A percentile compares a stretch with the other conserved stretches of the same genome.
phyloP scores from a whole-genome alignment of 139 green algal species.

The Micromonas pusilla region DNA sequence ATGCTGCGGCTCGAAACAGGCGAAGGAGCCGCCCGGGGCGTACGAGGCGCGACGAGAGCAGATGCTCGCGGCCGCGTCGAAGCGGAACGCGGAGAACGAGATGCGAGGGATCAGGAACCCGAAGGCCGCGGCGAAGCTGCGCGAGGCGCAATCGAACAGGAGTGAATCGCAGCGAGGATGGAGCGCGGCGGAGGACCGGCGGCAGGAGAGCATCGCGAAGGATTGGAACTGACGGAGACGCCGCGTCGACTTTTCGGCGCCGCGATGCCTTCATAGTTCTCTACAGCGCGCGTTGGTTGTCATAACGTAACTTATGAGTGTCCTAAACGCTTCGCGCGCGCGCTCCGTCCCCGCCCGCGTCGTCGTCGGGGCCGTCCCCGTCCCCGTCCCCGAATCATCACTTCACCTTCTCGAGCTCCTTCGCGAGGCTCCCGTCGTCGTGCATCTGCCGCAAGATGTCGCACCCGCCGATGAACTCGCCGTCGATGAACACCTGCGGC shows the following conservation, averaged over 20 bases:
- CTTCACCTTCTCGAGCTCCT: slow-evolving; percentile 46
- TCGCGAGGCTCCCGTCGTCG: slow-evolving; percentile 74
- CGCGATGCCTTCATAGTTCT: no score
- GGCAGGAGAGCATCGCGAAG: background rate
- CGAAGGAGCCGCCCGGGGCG: background rate
- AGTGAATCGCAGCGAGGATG: background rate
- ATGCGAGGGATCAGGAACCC: slow-evolving; percentile 1
- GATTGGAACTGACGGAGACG: no score
- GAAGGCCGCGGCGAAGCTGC: background rate
- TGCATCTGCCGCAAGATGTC: slow-evolving; percentile 94
- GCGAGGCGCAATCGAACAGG: background rate
- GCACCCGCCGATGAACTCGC: slow-evolving; percentile 88
- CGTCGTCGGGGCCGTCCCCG: no score
- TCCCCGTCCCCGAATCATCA: no score
- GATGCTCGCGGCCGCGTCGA: background rate
- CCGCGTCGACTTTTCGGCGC: no score
- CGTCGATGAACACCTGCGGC: slow-evolving; percentile 88
- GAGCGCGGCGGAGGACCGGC: background rate
- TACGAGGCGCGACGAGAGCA: slow-evolving; percentile 6
- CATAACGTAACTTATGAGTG: no score
- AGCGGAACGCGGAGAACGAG: background rate
- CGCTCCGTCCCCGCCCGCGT: no score
- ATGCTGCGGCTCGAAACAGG: background rate
- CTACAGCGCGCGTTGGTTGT: no score
- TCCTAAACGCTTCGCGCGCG: no score